Percentiles rank a stretch among this genome's conserved stretches.
Evolutionary conservation across 2,329 filamentous ascomycete species (phyloP).

Genomic region (Phialemonium atrogriseum): DNA sequence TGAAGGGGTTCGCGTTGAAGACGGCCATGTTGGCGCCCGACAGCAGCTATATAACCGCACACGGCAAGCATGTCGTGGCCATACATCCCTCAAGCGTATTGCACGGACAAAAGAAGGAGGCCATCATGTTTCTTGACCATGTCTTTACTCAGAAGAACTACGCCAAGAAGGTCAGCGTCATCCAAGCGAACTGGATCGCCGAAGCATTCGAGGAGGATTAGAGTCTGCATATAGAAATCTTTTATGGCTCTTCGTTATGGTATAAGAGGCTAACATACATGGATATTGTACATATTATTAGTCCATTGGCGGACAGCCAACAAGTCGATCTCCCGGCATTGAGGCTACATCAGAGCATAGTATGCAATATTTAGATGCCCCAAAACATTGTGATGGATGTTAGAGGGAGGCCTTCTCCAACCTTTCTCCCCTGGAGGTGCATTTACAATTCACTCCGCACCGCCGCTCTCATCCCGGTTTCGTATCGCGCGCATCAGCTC

Average conservation of each 20-base stretch:
- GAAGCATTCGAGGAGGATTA: constrained; percentile 32
- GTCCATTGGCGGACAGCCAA: too few relatives aligned
- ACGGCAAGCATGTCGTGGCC: constrained; percentile 51
- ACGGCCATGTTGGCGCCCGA: constrained; percentile 54
- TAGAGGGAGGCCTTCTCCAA: too few relatives aligned
- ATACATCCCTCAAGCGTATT: constrained; percentile 57
- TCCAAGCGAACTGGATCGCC: constrained; percentile 52
- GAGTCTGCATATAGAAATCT: too few relatives aligned
- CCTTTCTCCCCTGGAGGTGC: too few relatives aligned
- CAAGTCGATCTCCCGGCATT: too few relatives aligned
- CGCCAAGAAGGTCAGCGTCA: constrained; percentile 55
- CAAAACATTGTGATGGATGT: too few relatives aligned
- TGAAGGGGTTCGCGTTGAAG: constrained; percentile 51
- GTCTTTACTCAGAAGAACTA: constrained; percentile 61
- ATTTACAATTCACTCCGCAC: too few relatives aligned
- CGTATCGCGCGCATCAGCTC: constrained; percentile 83
- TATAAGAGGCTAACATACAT: not conserved
- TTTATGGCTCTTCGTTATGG: too few relatives aligned
- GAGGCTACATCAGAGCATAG: too few relatives aligned
- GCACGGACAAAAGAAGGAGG: constrained; percentile 54
- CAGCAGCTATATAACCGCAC: constrained; percentile 50
- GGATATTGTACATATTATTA: too few relatives aligned
- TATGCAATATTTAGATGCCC: too few relatives aligned
- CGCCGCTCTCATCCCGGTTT: constrained; percentile 10
- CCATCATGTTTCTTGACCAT: constrained; percentile 61